phyloP scores from a whole-genome alignment of 192 early-diverging fungal species.

The Coemansia sp. region DNA sequence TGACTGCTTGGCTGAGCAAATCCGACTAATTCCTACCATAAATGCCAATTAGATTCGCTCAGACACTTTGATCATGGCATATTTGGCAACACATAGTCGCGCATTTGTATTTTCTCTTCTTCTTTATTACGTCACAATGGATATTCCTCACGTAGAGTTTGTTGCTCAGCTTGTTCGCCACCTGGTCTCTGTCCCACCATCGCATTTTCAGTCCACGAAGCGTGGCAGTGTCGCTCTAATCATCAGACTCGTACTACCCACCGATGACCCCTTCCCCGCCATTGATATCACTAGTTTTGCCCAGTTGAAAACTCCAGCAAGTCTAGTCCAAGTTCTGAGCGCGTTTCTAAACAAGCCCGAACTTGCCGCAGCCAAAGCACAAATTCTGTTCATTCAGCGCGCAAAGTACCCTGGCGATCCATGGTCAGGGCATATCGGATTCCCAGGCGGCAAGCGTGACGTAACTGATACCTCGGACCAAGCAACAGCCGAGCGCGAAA shows the following conservation, averaged over 20 bases:
- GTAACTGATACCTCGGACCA: slow-evolving; percentile 5
- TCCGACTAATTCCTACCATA: neutral
- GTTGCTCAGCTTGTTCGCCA: slow-evolving; percentile 39
- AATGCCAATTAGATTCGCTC: neutral
- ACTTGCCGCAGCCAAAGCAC: slow-evolving; percentile 6
- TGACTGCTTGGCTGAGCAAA: neutral
- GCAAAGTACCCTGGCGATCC: slow-evolving; percentile 37
- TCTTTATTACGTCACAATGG: neutral
- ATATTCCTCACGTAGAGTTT: slow-evolving; percentile 31
- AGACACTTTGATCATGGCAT: neutral
- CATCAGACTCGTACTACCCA: slow-evolving; percentile 27
- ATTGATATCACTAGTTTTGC: neutral
- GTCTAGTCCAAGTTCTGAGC: slow-evolving; percentile 13
- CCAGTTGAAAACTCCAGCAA: slow-evolving; percentile 3
- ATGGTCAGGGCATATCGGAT: slow-evolving; percentile 53
- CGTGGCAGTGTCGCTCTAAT: slow-evolving; percentile 40
- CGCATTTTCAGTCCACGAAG: neutral
- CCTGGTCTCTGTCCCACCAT: slow-evolving; percentile 24
- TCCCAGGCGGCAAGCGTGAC: slow-evolving; percentile 49
- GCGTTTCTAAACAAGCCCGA: neutral
- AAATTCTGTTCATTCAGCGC: slow-evolving; percentile 45
- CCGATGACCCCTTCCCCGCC: neutral
- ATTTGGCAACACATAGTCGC: neutral
- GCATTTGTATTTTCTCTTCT: neutral
- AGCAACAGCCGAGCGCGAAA: slow-evolving; percentile 42